A percentile compares a stretch with the other conserved stretches of the same genome.
Conservation (phyloP, 768 basidiomycete species). For the Mycena venus region DNA sequence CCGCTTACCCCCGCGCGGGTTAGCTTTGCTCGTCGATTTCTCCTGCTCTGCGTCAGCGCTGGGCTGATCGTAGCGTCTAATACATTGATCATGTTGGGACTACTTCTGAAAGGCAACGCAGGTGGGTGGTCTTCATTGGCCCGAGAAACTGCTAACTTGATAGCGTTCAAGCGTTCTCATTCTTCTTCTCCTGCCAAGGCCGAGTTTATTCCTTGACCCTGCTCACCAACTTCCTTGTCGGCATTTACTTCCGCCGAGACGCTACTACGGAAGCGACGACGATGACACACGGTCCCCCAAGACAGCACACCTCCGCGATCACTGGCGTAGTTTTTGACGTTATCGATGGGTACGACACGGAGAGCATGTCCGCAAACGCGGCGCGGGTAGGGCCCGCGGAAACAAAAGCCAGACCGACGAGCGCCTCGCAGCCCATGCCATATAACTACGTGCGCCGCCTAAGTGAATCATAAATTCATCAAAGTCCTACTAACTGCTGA, state of each 20-base stretch:
- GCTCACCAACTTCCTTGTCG: constrained; percentile 17
- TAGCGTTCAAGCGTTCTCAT: not conserved
- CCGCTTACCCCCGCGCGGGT: not conserved
- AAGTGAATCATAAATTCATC: not conserved
- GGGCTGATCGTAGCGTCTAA: constrained; percentile 15
- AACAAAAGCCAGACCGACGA: not conserved
- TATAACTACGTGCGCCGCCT: not conserved
- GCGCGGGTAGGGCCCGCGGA: too few relatives aligned
- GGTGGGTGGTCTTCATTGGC: not conserved
- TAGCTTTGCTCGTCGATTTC: not conserved
- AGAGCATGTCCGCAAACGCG: not conserved
- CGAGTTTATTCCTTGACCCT: constrained; percentile 12
- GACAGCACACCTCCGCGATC: not conserved
- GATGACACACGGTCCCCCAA: not conserved
- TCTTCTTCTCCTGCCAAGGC: constrained; percentile 18
- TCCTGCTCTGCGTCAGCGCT: constrained; percentile 7
- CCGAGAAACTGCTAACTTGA: not conserved
- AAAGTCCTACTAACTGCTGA: not conserved
- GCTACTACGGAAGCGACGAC: not conserved
- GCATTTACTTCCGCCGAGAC: constrained; percentile 5
- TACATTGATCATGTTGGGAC: not conserved
- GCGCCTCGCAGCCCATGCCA: not conserved
- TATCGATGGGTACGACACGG: constrained; percentile 3
- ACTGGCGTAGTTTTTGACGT: not conserved
- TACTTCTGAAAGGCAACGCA: not conserved